These are phyloP conservation scores for Epithele typhae DNA, from an alignment of 768 basidiomycete species.

Conservation along the genomic window DNA sequence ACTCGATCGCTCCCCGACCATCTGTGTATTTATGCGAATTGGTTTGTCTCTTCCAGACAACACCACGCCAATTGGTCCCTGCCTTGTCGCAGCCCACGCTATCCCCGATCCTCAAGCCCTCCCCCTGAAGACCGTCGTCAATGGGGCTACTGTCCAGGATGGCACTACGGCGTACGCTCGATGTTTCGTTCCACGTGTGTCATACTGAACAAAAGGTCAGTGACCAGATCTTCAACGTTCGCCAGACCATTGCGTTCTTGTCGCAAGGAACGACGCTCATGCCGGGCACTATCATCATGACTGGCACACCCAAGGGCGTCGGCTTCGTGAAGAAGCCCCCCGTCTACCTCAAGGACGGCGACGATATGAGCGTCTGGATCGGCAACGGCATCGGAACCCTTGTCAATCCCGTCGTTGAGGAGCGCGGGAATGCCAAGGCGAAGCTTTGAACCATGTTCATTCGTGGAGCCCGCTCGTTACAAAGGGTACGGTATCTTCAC, in stretches of 20 bases:
- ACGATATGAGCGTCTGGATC: conserved; percentile 64
- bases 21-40: no score
- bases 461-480: no score
- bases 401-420: conserved; percentile 74
- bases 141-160: conserved; percentile 66
- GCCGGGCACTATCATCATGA: conserved; percentile 79
- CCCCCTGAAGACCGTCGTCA: conserved; percentile 58
- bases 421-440: conserved; percentile 34
- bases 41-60: conserved; percentile 55
- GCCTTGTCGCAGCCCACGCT: conserved; percentile 60
- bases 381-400: conserved; percentile 75
- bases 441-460: conserved; percentile 38
- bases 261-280: conserved; percentile 82
- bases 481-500: no score
- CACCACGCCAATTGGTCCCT: conserved; percentile 76
- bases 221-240: conserved; percentile 77
- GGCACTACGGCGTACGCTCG: conserved; percentile 69
- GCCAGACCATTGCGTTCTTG: conserved; percentile 73
- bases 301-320: conserved; percentile 79
- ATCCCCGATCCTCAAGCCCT: conserved; percentile 67
- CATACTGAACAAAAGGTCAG: conserved; percentile 32
- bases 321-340: conserved; percentile 74
- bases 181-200: not conserved
- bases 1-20: no score
- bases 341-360: conserved; percentile 68